A percentile compares a stretch with the other conserved stretches of the same genome.
Evolutionary conservation across 2,329 filamentous ascomycete species (phyloP).

Genomic region (Monosporascus sp.): DNA sequence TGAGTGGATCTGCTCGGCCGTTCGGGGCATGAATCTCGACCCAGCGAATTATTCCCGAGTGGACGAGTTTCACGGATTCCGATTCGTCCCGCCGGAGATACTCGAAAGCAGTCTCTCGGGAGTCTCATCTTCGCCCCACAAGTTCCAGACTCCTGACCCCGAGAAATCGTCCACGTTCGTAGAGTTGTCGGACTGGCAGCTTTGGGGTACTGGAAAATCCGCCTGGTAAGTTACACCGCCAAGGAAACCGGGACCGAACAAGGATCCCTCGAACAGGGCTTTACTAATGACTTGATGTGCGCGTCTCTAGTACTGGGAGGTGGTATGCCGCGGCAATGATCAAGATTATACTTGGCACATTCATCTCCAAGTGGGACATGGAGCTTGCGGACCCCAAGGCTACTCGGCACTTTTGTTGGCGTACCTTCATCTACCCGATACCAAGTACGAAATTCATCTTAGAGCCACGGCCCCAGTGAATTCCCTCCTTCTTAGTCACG

Average conservation of each 20-base stretch:
- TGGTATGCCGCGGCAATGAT: constrained; percentile 4
- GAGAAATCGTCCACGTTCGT: not conserved
- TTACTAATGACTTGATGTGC: not conserved
- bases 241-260: not conserved
- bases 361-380: constrained; percentile 2
- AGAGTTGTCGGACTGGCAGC: not conserved
- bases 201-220: constrained; percentile 2
- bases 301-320: constrained; percentile 1
- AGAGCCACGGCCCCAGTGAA: not conserved
- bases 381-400: constrained; percentile 1
- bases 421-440: constrained; percentile 1
- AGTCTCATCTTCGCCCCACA: not conserved
- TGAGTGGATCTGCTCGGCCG: constrained; percentile 5
- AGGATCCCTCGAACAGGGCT: not conserved
- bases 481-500: too few relatives aligned
- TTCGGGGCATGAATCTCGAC: constrained; percentile 1
- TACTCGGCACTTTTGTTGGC: not conserved
- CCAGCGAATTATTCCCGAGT: not conserved
- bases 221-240: constrained; percentile 1
- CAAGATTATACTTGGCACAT: constrained; percentile 2
- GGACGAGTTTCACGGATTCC: constrained; percentile 6
- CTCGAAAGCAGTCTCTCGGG: not conserved
- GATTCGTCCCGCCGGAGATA: constrained; percentile 1
- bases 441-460: not conserved
- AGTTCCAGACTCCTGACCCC: not conserved